Conservation (phyloP, 768 basidiomycete genomes). For the Mrakia hoshinonis region DNA sequence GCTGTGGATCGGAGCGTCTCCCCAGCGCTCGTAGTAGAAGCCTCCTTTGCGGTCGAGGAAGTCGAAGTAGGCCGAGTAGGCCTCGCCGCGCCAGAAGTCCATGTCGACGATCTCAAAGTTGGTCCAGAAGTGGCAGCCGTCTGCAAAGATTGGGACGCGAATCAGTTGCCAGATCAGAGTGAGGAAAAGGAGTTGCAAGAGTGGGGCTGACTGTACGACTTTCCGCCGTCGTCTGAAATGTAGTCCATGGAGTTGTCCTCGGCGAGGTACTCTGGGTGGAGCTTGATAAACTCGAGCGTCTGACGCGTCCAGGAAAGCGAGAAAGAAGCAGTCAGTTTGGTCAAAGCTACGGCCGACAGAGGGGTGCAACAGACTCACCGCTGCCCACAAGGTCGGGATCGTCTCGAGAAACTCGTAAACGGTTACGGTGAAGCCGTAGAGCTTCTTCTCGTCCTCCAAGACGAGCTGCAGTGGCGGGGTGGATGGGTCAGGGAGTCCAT, state of each 20-base stretch:
- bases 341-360: not conserved
- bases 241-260: slow-evolving; percentile 62
- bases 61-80: slow-evolving; percentile 76
- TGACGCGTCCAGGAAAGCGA: slow-evolving; percentile 32
- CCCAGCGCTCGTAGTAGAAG: not conserved
- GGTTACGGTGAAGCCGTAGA: slow-evolving; percentile 74
- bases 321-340: not conserved
- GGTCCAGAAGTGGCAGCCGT: slow-evolving; percentile 60
- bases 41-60: slow-evolving; percentile 14
- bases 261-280: slow-evolving; percentile 22
- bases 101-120: slow-evolving; percentile 85
- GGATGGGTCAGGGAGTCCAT: no score
- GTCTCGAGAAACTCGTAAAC: slow-evolving; percentile 62
- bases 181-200: no score
- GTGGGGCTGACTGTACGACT: slow-evolving; percentile 50
- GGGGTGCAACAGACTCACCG: slow-evolving; percentile 42
- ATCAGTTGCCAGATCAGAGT: no score
- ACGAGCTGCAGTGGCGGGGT: slow-evolving; percentile 45
- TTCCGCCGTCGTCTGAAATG: slow-evolving; percentile 64
- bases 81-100: slow-evolving; percentile 65
- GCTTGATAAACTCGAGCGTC: slow-evolving; percentile 33
- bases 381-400: slow-evolving; percentile 69
- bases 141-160: no score
- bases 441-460: slow-evolving; percentile 70
- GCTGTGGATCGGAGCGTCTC: slow-evolving; percentile 78